Evolutionary conservation across 371 early-diverging fungal species (phyloP), one percentile per base, ranked within the genome.

Genomic region (Mortierella sp.): DNA sequence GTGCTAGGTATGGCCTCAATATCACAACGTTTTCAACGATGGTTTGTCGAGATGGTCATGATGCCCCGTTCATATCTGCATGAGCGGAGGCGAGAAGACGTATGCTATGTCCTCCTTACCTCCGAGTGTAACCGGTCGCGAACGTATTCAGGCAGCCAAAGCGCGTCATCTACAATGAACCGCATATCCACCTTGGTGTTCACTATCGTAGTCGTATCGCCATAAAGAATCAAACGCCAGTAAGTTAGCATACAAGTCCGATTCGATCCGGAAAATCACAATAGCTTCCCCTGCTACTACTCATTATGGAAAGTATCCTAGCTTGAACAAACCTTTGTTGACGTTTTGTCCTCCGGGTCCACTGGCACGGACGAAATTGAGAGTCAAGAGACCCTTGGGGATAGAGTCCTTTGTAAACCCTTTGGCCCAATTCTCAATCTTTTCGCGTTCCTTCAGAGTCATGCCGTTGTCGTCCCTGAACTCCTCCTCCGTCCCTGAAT

Each of bases 291-390:
- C 42, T 1, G 42, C 42, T 38, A 5, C 42, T 38, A 38, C 5
- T 38, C 42, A 38, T 38, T 38, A 38, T 38, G 42, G 11, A 21
- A 24, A 57, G 63, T 60, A 16, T 21, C 13, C 34, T 10, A 19
- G 10, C 24, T 58, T 73, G 38, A 38, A 28, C 55, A 63, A 80
- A 91, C 95, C 93, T 92, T 97, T 97, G 91, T 97, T 98, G 55
- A 98, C 98, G 84, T 97, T 97, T 81, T 97, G 97, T 38, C 97
- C 97, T 45, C 97, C 97, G 10, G 97, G 96, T 1, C 97, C 97
- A 84, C 96, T 93, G 75, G 92, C 91, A 68, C 95, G 89, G 48
- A 92, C 90, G 78, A 90, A 94, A 34, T 89, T 85, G 63, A 87
- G 55, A 6, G 87, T 87, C 83, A 87, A 76, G 54, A 87, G 81